Conservation (phyloP, 306 rosid species). For the Gillenia trifoliata region DNA sequence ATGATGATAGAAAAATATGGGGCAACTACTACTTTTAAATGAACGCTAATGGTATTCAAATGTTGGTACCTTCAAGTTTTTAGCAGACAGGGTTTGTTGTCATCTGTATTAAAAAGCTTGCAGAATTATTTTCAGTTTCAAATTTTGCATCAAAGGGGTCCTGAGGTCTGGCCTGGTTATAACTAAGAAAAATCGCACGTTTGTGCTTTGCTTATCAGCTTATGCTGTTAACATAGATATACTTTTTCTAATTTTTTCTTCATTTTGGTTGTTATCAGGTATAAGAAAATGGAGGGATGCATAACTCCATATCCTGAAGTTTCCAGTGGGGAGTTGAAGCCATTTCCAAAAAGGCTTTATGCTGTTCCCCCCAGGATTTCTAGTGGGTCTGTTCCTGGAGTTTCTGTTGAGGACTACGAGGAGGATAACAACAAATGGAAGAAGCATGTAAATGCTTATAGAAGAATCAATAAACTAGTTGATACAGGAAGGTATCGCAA, state of each 20-base stretch:
- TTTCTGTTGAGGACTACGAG: constrained; percentile 50
- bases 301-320: constrained; percentile 50
- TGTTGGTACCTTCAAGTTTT: not conserved
- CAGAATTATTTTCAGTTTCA: not conserved
- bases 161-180: not conserved
- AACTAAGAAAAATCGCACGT: not conserved
- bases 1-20: not conserved
- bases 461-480: constrained; percentile 59
- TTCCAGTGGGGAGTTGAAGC: constrained; percentile 40
- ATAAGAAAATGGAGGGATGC: constrained; percentile 84
- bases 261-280: constrained; percentile 47
- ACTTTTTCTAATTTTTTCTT: constrained; percentile 16
- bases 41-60: not conserved
- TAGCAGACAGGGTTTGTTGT: not conserved
- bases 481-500: constrained; percentile 94
- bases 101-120: not conserved
- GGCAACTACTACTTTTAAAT: not conserved
- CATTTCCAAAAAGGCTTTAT: constrained; percentile 73
- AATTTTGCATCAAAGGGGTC: constrained; percentile 1
- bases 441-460: constrained; percentile 82
- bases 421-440: constrained; percentile 76
- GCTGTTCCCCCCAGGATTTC: constrained; percentile 80
- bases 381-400: constrained; percentile 76
- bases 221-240: not conserved
- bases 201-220: not conserved